Conservation (phyloP, 352 stramenopile species). For the Globisporangium sylvaticum region DNA sequence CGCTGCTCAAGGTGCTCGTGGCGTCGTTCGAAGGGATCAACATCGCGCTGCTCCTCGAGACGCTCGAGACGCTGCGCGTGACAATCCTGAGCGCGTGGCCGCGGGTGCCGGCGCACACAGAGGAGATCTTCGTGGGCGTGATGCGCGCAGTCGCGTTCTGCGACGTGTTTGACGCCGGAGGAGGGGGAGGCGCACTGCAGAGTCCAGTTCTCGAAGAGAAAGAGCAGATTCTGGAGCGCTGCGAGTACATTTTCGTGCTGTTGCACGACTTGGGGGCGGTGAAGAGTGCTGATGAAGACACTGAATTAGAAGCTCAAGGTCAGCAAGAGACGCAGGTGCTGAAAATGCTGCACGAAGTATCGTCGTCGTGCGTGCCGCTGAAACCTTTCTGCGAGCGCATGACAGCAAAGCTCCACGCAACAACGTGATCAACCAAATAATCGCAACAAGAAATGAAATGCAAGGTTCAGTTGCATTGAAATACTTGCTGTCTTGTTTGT, state of each 20-base stretch:
- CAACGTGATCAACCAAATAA: not conserved
- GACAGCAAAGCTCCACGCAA: not conserved
- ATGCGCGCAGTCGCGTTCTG: conserved; percentile 66
- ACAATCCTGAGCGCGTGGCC: conserved; percentile 61
- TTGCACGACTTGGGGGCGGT: conserved; percentile 19
- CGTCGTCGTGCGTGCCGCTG: conserved; percentile 1
- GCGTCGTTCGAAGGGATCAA: conserved; percentile 68
- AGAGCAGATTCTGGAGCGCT: conserved; percentile 26
- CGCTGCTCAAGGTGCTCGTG: conserved; percentile 69
- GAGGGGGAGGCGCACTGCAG: conserved; percentile 15
- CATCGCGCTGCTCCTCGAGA: conserved; percentile 39
- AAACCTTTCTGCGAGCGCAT: conserved; percentile 10
- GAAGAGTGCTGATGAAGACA: not conserved
- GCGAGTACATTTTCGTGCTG: conserved; percentile 33
- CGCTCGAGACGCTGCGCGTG: conserved; percentile 51
- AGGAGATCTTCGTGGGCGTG: conserved; percentile 64
- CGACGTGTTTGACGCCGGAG: conserved; percentile 47
- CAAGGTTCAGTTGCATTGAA: not conserved
- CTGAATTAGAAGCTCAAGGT: not conserved
- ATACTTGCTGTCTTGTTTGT: too few relatives aligned
- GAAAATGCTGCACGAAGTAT: conserved; percentile 12
- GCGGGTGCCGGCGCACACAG: conserved; percentile 60
- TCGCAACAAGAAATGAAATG: not conserved
- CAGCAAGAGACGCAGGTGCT: not conserved
- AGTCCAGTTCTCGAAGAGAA: conserved; percentile 25